Evolutionary conservation across 306 rosid species (phyloP), one percentile per base, ranked within the genome.

Genomic region (Cajanus cajan): DNA sequence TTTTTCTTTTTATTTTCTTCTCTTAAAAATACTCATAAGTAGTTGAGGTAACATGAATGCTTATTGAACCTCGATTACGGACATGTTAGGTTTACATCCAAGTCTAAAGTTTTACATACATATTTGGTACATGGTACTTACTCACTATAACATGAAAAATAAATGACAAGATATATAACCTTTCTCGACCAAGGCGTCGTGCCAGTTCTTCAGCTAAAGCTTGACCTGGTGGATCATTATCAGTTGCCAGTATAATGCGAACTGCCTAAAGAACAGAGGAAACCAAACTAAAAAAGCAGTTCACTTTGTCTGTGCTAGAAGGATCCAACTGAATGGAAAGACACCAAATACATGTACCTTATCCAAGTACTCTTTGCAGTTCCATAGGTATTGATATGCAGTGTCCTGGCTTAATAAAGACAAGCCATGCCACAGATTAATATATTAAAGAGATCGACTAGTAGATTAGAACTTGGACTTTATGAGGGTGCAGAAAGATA

Each of bases 311-410:
- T 44, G 44, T 37, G 19, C 44, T 61, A 47, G 22, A 86, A 79
- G 25, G 71, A 70, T 78, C n/a, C n/a, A 71, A 28, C 22, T 63
- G 37, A 71, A 52, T 62, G 64, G 75, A 70, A 47, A 70, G 68
- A 51, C 16, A 70, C 40, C 51, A 24, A 41, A 54, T 73, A 5
- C 28, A 18, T 50, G 75, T 83, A 92, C 97, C 94, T 90, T 89
- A 84, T 94, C 95, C 78, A 90, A 83, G 84, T 85, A 81, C 43
- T 74, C 90, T 84, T 83, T 92, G 88, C 92, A 88, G 76, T 84
- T 90, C 97, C 97, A 90, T 51, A 92, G 73, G 85, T 87, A 94
- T 78, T 73, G 93, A 84, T 41, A 94, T 78, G 91, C 90, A 34
- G 78, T 79, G 84, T 90, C 98, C 98, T 92, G 84, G 70, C 58